Percentiles rank a stretch among this genome's conserved stretches.
phyloP scores from a whole-genome alignment of 2,329 filamentous ascomycete genomes.

The Penicillium sp. region DNA sequence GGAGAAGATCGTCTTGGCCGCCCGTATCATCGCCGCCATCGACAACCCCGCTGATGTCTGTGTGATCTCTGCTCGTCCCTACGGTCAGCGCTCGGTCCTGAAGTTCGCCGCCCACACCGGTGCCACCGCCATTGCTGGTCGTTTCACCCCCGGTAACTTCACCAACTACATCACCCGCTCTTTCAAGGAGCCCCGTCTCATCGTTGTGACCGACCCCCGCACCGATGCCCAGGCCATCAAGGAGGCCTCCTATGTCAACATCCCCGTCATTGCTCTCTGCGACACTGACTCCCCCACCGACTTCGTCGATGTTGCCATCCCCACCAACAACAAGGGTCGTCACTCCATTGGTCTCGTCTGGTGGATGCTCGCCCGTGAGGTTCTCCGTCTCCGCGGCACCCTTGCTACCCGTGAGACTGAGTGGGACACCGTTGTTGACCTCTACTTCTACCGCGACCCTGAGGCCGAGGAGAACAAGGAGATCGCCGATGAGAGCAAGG shows the following conservation, averaged over 20 bases:
- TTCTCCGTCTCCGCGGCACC: conserved; percentile 96
- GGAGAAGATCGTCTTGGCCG: conserved; percentile 99
- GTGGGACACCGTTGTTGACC: conserved; percentile 99
- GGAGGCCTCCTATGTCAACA: conserved; percentile 99
- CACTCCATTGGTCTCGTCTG: conserved; percentile 97
- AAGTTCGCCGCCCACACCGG: conserved; percentile 99
- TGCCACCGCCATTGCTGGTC: conserved; percentile 94
- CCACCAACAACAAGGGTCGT: conserved; percentile 99
- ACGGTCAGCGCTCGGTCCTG: conserved; percentile 98
- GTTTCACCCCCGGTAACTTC: conserved; percentile 99
- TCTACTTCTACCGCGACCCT: conserved; percentile 99
- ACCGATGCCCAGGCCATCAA: conserved; percentile 99
- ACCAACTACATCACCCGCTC: conserved; percentile 99
- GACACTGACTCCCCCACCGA: conserved; percentile 99
- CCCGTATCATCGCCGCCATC: conserved; percentile 96
- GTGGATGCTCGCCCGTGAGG: conserved; percentile 99
- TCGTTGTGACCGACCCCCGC: conserved; percentile 98
- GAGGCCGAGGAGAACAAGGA: conserved; percentile 99
- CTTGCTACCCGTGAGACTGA: conserved; percentile 92
- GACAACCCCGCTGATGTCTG: conserved; percentile 99
- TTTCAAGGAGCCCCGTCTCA: conserved; percentile 99
- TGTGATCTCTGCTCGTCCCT: conserved; percentile 98
- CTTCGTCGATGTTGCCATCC: conserved; percentile 99
- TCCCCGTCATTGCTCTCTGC: conserved; percentile 97
- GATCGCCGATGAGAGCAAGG: conserved; percentile 73